phyloP scores from a whole-genome alignment of 352 stramenopile species.

The Halophytophthora batemanensis region DNA sequence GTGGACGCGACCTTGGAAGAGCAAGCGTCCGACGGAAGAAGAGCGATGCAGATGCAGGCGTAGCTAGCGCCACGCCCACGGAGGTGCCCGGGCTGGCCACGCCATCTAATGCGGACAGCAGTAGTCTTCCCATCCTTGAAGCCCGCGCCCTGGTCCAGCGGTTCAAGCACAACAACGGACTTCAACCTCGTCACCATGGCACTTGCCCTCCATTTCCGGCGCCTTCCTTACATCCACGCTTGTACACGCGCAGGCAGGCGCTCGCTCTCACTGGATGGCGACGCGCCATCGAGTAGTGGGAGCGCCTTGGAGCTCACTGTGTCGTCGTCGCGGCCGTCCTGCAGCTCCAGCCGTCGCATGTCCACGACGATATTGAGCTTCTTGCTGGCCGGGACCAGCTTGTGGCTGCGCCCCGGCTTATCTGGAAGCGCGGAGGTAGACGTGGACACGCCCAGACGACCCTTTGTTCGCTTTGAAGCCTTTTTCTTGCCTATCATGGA shows the following conservation, averaged over 20 bases:
- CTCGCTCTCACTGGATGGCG: neutral
- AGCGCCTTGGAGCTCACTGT: neutral
- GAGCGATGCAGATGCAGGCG: too few species aligned
- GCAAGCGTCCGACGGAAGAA: too few species aligned
- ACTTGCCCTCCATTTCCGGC: neutral
- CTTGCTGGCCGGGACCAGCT: conserved; percentile 5
- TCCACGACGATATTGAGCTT: conserved; percentile 46
- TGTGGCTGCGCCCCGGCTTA: conserved; percentile 7
- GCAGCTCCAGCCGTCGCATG: conserved; percentile 34
- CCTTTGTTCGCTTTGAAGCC: conserved; percentile 10
- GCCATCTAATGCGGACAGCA: too few species aligned
- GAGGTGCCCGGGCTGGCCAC: too few species aligned
- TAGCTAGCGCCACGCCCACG: too few species aligned
- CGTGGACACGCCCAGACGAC: conserved; percentile 7
- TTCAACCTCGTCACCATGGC: neutral
- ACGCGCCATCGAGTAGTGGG: neutral
- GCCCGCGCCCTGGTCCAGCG: too few species aligned
- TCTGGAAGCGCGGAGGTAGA: conserved; percentile 13
- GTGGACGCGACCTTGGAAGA: too few species aligned
- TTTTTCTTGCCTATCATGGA: conserved; percentile 8
- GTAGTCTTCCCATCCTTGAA: too few species aligned
- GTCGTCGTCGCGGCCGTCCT: too few species aligned
- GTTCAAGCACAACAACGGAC: neutral
- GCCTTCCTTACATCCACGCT: too few species aligned
- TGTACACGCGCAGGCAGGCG: too few species aligned